Evolutionary conservation across 352 stramenopile species (phyloP).

Genomic region (Globisporangium spinosum): DNA sequence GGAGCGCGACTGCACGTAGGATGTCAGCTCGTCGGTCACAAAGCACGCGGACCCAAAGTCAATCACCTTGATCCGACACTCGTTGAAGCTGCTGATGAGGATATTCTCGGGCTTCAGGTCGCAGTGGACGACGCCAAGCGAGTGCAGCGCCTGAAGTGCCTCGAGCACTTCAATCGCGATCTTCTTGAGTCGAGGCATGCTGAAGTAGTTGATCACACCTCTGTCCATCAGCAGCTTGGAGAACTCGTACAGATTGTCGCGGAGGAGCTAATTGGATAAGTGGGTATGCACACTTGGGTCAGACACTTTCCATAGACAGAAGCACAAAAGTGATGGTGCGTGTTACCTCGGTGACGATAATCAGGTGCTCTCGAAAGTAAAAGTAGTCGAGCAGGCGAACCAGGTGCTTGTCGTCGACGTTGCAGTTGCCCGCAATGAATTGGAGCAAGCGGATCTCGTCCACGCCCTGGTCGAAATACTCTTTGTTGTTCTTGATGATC

Average conservation of each 20-base stretch:
- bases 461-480: conserved; percentile 97
- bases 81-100: conserved; percentile 80
- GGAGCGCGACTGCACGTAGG: conserved; percentile 97
- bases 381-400: conserved; percentile 95
- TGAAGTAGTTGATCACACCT: conserved; percentile 93
- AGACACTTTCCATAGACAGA: background rate
- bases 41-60: conserved; percentile 98
- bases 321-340: background rate
- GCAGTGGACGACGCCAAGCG: conserved; percentile 95
- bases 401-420: conserved; percentile 91
- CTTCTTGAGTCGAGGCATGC: conserved; percentile 87
- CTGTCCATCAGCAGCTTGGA: conserved; percentile 78
- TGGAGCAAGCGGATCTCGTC: conserved; percentile 79
- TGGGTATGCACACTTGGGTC: background rate
- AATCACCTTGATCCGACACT: conserved; percentile 95
- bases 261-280: conserved; percentile 51
- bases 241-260: conserved; percentile 98
- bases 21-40: conserved; percentile 92
- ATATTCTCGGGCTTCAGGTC: conserved; percentile 99
- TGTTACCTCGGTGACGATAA: conserved; percentile 95
- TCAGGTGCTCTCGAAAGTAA: conserved; percentile 93
- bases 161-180: conserved; percentile 96
- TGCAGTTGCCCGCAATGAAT: conserved; percentile 67
- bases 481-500: conserved; percentile 99
- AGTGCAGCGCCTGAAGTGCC: conserved; percentile 82